Base-by-base conservation (phyloP, 805 yeast genomes). In the Isabelozyma gotoi region DNA sequence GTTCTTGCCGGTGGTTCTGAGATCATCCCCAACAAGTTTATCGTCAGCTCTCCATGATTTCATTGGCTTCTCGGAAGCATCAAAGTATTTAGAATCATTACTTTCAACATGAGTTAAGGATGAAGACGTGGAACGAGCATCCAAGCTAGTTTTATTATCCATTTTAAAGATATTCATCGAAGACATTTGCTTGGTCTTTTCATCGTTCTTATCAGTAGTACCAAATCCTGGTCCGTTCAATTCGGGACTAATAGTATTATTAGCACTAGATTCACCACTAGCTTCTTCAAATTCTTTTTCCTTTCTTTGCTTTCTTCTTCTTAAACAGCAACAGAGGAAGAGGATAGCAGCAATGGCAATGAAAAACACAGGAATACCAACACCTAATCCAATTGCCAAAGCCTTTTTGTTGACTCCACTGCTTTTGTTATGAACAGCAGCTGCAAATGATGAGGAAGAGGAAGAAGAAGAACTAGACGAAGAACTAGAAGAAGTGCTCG, bases 301-400 rank as follows among this genome's bases (percentile, higher is more conserved):
- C 7, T 52, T 47, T 8, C 42, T 42, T 19, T 53, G 53, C 39
- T 47, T 67, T 56, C 50, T 65, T 57, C 60, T 72, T 49, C 52
- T 69, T 53, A 46, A 75, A 77, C 75, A 81, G 55, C 88, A 79
- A 50, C 68, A 66, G 52, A 77, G 71, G 48, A 84, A 67, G 4
- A 88, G 39, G 1, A 77, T 40, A 0, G 69, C 71, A 0, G 80
- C 74, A 2, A 81, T 51, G 7, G 82, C 53, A 0, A 86, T 53
- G 2, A 76, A 75, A 3, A 80, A 65, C 0, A 77, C 58, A 1
- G 96, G 96, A 38, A 94, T 75, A 2, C 85, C 88, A n/a, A 87
- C 91, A 43, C 97, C 97, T 46, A 91, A 76, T 1, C 91, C 96
- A 57, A 92, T 86, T 0, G 96, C 96, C n/a, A 88, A 70, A 2